Conservation (phyloP, 1,284 basidiomycete genomes). For the Fistulinella cinereoalba region DNA sequence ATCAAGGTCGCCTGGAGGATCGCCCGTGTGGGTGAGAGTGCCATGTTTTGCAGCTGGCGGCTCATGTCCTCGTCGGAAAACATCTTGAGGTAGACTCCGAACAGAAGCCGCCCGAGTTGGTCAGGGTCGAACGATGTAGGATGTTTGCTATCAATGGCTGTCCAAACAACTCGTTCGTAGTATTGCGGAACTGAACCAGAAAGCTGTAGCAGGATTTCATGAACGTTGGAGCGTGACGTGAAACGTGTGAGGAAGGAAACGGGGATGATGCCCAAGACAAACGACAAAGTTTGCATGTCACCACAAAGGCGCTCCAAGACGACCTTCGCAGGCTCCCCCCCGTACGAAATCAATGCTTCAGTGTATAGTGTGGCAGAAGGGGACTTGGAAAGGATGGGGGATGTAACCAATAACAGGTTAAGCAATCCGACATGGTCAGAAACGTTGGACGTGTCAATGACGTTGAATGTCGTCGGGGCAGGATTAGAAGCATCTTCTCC, state of each 20-base stretch:
- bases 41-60: conserved; percentile 9
- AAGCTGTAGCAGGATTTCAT: conserved; percentile 37
- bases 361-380: conserved; percentile 40
- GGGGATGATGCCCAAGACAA: conserved; percentile 44
- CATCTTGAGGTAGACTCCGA: conserved; percentile 46
- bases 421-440: conserved; percentile 48
- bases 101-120: conserved; percentile 43
- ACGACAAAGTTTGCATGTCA: conserved; percentile 39
- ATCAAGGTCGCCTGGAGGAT: conserved; percentile 5
- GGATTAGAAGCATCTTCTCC: conserved; percentile 7
- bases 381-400: conserved; percentile 36
- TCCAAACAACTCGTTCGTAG: conserved; percentile 47
- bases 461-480: conserved; percentile 44
- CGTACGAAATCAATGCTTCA: conserved; percentile 37
- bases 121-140: conserved; percentile 26
- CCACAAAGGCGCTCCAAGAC: conserved; percentile 38
- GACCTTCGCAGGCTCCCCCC: conserved; percentile 27
- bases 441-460: conserved; percentile 57
- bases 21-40: conserved; percentile 1
- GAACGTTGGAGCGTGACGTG: conserved; percentile 40
- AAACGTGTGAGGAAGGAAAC: conserved; percentile 42
- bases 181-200: conserved; percentile 29
- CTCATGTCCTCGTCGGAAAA: conserved; percentile 34
- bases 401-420: conserved; percentile 44
- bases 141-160: conserved; percentile 20